Percentiles rank a stretch among this genome's conserved stretches.
Evolutionary conservation across 495 filamentous ascomycete species (phyloP).

Genomic region (Tuber magnatum): DNA sequence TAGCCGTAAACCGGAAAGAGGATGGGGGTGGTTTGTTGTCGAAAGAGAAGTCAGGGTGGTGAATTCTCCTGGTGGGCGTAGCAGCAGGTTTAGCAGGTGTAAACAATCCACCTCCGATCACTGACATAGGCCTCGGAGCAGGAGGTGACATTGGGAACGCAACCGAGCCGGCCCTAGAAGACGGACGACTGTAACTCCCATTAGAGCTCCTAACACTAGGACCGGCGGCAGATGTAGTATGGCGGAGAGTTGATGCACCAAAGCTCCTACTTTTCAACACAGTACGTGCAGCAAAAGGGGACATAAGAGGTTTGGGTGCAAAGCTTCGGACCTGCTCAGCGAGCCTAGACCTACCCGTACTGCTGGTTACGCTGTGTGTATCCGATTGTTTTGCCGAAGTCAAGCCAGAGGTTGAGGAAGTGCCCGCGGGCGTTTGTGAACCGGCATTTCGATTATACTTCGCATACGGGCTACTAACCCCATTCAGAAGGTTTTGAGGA

Average conservation of each 20-base stretch:
- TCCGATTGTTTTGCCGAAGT: not conserved
- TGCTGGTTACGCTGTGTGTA: slow-evolving; percentile 4
- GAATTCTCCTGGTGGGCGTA: slow-evolving; percentile 16
- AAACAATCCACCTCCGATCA: slow-evolving; percentile 10
- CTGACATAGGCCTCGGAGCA: not conserved
- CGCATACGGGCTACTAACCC: not conserved
- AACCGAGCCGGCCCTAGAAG: slow-evolving; percentile 9
- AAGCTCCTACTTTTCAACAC: slow-evolving; percentile 13
- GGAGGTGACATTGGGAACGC: slow-evolving; percentile 9
- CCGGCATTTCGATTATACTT: not conserved
- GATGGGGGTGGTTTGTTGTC: slow-evolving; percentile 22
- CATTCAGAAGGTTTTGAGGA: slow-evolving; percentile 6
- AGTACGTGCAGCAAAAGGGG: slow-evolving; percentile 21
- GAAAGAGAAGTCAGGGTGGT: slow-evolving; percentile 23
- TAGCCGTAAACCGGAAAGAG: slow-evolving; percentile 17
- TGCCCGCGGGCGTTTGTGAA: not conserved
- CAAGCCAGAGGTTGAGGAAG: not conserved
- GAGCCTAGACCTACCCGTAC: slow-evolving; percentile 4
- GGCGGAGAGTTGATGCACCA: slow-evolving; percentile 7
- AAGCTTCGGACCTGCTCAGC: slow-evolving; percentile 13
- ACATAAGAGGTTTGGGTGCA: slow-evolving; percentile 23
- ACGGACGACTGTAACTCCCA: slow-evolving; percentile 7
- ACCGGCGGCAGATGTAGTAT: slow-evolving; percentile 7
- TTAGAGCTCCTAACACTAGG: not conserved
- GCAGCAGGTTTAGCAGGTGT: slow-evolving; percentile 1